These are phyloP conservation scores for Periglandula ipomoeae DNA, from an alignment of 2,329 filamentous ascomycete genomes.

Conservation along the genomic window DNA sequence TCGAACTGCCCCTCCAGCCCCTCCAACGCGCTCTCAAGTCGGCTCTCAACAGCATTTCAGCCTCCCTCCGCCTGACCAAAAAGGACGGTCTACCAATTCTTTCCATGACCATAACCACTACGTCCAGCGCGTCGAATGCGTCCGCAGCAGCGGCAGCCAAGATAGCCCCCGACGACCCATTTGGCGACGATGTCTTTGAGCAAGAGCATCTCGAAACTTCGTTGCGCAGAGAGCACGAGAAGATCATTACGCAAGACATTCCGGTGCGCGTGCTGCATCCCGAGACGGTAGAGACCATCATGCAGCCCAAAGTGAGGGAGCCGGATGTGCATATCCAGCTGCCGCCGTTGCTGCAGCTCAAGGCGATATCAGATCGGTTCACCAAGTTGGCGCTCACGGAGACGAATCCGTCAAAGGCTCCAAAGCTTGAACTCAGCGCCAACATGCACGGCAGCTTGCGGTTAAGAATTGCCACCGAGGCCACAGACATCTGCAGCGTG, in stretches of 20 bases:
- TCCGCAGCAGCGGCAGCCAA: slow-evolving; percentile 16
- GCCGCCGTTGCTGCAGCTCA: slow-evolving; percentile 78
- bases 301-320: slow-evolving; percentile 83
- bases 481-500: slow-evolving; percentile 72
- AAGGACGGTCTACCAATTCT: slow-evolving; percentile 81
- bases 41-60: slow-evolving; percentile 69
- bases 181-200: slow-evolving; percentile 34
- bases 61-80: slow-evolving; percentile 84
- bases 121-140: slow-evolving; percentile 32
- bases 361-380: slow-evolving; percentile 90
- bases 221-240: slow-evolving; percentile 67
- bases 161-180: slow-evolving; percentile 26
- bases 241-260: slow-evolving; percentile 89
- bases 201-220: slow-evolving; percentile 46
- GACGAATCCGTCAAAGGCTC: slow-evolving; percentile 31
- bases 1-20: slow-evolving; percentile 83
- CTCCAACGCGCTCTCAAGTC: slow-evolving; percentile 89
- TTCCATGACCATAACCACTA: slow-evolving; percentile 79
- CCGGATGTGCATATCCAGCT: slow-evolving; percentile 91
- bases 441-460: slow-evolving; percentile 90
- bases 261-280: slow-evolving; percentile 85
- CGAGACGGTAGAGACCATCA: slow-evolving; percentile 78
- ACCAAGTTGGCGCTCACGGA: slow-evolving; percentile 65
- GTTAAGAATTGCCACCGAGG: slow-evolving; percentile 72
- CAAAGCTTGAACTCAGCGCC: slow-evolving; percentile 76